Percentiles rank a stretch among this genome's conserved stretches.
These are phyloP conservation scores for Hypoxylon sp. DNA, from an alignment of 2,329 filamentous ascomycete species.

Conservation along the genomic window DNA sequence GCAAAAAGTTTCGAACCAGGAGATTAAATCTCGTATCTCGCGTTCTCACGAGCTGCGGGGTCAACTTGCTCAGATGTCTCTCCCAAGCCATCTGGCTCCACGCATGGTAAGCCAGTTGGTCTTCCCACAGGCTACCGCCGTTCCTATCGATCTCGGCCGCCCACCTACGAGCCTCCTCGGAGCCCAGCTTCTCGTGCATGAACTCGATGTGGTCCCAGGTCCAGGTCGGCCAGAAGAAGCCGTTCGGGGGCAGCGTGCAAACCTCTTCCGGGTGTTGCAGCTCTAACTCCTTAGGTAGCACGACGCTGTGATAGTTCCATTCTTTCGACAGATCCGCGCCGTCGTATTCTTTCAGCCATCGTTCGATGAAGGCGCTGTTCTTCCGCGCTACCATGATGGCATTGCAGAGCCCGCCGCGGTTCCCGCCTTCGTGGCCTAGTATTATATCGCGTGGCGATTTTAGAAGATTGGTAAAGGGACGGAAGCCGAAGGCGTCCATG, in stretches of 20 bases:
- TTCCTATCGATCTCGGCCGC: constrained; percentile 48
- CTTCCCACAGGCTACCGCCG: constrained; percentile 51
- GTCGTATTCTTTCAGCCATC: constrained; percentile 53
- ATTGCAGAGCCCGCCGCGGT: constrained; percentile 55
- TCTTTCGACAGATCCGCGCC: constrained; percentile 50
- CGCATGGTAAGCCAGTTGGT: constrained; percentile 55
- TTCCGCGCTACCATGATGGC: constrained; percentile 54
- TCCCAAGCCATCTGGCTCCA: constrained; percentile 56
- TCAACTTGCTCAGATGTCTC: constrained; percentile 51
- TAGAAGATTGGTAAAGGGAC: constrained; percentile 49
- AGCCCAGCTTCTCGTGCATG: constrained; percentile 53
- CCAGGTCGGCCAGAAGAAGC: constrained; percentile 58
- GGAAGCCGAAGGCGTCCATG: constrained; percentile 53
- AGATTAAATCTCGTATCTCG: constrained; percentile 55
- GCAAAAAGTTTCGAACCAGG: constrained; percentile 49
- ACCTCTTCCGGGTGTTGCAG: constrained; percentile 49
- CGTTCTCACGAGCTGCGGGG: constrained; percentile 49
- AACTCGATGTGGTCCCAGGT: constrained; percentile 54
- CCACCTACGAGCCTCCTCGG: constrained; percentile 49
- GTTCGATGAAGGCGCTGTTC: constrained; percentile 52
- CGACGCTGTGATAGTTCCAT: constrained; percentile 56
- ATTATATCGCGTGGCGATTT: constrained; percentile 50
- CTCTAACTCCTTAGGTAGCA: constrained; percentile 51
- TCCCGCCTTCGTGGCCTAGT: constrained; percentile 54
- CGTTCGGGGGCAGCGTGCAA: constrained; percentile 52